Percentiles rank a stretch among this genome's conserved stretches.
Evolutionary conservation across 345 rosid species (phyloP).

Genomic region (Corchorus olitorius): DNA sequence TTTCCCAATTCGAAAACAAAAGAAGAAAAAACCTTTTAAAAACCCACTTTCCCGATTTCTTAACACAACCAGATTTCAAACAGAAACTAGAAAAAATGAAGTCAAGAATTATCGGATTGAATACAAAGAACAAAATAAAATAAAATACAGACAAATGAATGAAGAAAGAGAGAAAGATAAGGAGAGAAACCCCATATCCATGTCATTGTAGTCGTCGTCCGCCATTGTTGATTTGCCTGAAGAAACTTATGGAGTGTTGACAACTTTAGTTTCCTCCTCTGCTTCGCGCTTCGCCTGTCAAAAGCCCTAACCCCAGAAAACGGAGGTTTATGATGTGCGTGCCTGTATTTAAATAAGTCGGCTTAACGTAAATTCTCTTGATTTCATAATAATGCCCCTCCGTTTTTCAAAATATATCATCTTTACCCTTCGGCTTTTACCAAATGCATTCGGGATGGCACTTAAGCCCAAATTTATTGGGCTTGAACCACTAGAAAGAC

Average conservation of each 20-base stretch:
- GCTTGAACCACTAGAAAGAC: too few relatives aligned
- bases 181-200: slow-evolving; percentile 53
- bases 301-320: slow-evolving; percentile 9
- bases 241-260: neutral
- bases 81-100: neutral
- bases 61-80: neutral
- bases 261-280: neutral
- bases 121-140: neutral
- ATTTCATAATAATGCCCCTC: neutral
- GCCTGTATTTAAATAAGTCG: too few relatives aligned
- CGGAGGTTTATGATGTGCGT: neutral
- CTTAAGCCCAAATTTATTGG: too few relatives aligned
- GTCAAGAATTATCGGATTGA: neutral
- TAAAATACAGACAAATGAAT: neutral
- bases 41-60: neutral
- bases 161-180: neutral
- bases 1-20: neutral
- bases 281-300: neutral
- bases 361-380: neutral
- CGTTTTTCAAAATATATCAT: neutral
- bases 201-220: slow-evolving; percentile 70
- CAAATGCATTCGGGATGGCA: too few relatives aligned
- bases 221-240: slow-evolving; percentile 49
- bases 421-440: neutral
- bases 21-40: neutral